These are phyloP conservation scores for Inga leiocalycina DNA, from an alignment of 306 rosid species.

Conservation along the genomic window DNA sequence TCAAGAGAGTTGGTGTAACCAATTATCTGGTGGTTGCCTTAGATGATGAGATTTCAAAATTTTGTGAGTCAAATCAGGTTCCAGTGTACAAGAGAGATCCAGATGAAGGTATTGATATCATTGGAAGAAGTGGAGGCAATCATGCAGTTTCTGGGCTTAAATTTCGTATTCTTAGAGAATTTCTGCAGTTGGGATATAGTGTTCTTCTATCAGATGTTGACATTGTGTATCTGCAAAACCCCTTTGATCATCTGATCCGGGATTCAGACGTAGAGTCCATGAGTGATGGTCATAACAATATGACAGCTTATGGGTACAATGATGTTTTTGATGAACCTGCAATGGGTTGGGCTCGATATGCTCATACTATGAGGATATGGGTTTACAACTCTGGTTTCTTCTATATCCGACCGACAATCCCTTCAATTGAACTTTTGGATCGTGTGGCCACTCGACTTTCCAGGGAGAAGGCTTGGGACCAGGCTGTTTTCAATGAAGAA, in stretches of 20 bases:
- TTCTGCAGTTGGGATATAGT: constrained; percentile 83
- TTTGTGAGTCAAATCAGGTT: constrained; percentile 63
- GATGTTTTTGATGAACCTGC: constrained; percentile 78
- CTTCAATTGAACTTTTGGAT: constrained; percentile 87
- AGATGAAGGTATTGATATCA: constrained; percentile 59
- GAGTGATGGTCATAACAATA: constrained; percentile 89
- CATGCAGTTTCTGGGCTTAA: constrained; percentile 84
- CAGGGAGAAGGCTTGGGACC: constrained; percentile 79
- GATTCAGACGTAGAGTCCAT: constrained; percentile 94
- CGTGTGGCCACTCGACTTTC: constrained; percentile 86
- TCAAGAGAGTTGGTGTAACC: constrained; percentile 71
- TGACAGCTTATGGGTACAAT: constrained; percentile 78
- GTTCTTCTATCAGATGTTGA: constrained; percentile 95
- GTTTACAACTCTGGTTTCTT: constrained; percentile 95
- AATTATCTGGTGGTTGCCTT: constrained; percentile 89
- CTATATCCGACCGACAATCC: constrained; percentile 85
- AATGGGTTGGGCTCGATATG: constrained; percentile 95
- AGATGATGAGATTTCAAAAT: constrained; percentile 61
- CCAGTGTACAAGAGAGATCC: constrained; percentile 85
- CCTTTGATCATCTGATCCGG: constrained; percentile 67
- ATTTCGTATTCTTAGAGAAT: constrained; percentile 84
- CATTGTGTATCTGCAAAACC: constrained; percentile 90
- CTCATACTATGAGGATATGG: constrained; percentile 96
- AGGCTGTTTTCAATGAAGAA: constrained; percentile 95
- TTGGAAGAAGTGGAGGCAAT: constrained; percentile 70